These are phyloP conservation scores for Diaporthe vaccinii DNA, from an alignment of 2,329 filamentous ascomycete genomes.

Conservation along the genomic window DNA sequence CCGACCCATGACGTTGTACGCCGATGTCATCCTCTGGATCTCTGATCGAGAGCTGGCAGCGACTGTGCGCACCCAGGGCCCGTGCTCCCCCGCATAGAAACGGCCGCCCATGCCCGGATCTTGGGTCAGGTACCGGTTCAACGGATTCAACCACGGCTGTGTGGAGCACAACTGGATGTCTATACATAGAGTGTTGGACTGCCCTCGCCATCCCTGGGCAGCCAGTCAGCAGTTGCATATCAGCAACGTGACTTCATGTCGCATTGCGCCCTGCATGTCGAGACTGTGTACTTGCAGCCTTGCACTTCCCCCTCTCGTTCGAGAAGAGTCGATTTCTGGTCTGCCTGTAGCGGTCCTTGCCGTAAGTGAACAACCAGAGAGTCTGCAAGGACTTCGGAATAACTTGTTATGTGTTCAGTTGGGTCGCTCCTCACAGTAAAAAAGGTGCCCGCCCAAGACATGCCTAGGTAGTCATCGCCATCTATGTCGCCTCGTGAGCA, in stretches of 20 bases:
- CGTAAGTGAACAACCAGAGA: background rate
- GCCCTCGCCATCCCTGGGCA: constrained; percentile 6
- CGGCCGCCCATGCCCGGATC: constrained; percentile 5
- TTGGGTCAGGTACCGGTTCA: constrained; percentile 22
- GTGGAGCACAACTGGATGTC: background rate
- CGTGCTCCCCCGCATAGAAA: constrained; percentile 26
- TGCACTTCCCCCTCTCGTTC: background rate
- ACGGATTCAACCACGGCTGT: constrained; percentile 24
- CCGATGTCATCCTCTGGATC: constrained; percentile 30
- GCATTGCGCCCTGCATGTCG: constrained; percentile 10
- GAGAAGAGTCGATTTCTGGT: background rate
- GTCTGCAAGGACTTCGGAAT: background rate
- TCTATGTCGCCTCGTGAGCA: constrained; percentile 96
- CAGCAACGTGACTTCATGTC: constrained; percentile 25
- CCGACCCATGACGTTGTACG: constrained; percentile 38
- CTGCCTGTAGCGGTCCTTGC: background rate
- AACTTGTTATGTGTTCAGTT: constrained; percentile 52
- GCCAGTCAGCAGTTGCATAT: constrained; percentile 30
- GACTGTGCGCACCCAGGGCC: constrained; percentile 20
- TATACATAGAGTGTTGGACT: constrained; percentile 9
- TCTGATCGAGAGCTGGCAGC: background rate
- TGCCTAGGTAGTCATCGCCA: constrained; percentile 79
- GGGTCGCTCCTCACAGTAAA: constrained; percentile 88
- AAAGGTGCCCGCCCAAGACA: constrained; percentile 64
- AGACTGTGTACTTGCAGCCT: constrained; percentile 17